Conservation (phyloP, 2,329 filamentous ascomycete species). For the Cladosporium sp. region DNA sequence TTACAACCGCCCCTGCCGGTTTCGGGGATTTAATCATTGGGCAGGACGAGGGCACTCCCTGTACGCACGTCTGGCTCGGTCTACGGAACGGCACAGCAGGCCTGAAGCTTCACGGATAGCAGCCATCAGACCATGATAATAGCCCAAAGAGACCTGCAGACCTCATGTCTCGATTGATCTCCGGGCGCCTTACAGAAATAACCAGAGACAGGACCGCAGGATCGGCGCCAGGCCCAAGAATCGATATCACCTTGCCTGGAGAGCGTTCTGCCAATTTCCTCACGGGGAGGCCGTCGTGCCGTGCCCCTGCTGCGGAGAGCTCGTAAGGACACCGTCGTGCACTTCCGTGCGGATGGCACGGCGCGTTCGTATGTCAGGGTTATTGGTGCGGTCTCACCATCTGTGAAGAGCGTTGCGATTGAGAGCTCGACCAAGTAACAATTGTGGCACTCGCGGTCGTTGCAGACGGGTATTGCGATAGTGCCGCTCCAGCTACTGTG, state of each 20-base stretch:
- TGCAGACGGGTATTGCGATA: neutral
- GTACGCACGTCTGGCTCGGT: conserved; percentile 16
- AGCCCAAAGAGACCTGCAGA: conserved; percentile 5
- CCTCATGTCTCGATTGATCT: conserved; percentile 1
- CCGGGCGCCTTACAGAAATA: neutral
- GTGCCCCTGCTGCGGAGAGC: neutral
- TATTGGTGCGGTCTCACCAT: conserved; percentile 12
- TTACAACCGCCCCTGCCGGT: neutral
- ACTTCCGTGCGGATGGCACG: conserved; percentile 7
- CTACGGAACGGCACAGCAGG: conserved; percentile 14
- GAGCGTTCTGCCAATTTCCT: neutral
- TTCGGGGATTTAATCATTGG: conserved; percentile 15
- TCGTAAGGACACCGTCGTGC: neutral
- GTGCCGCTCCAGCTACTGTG: neutral
- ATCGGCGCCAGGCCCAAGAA: neutral
- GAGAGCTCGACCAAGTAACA: conserved; percentile 3
- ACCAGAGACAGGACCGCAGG: neutral
- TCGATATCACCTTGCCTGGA: neutral
- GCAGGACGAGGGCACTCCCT: neutral
- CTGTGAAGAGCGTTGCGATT: neutral
- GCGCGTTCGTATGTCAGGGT: neutral
- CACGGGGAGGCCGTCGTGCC: neutral
- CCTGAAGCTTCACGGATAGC: conserved; percentile 11
- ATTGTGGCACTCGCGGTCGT: conserved; percentile 10
- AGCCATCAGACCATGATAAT: neutral